Evolutionary conservation across 2,329 filamentous ascomycete genomes (phyloP), one percentile per base, ranked within the genome.

Genomic region (Verticillium alfalfae): DNA sequence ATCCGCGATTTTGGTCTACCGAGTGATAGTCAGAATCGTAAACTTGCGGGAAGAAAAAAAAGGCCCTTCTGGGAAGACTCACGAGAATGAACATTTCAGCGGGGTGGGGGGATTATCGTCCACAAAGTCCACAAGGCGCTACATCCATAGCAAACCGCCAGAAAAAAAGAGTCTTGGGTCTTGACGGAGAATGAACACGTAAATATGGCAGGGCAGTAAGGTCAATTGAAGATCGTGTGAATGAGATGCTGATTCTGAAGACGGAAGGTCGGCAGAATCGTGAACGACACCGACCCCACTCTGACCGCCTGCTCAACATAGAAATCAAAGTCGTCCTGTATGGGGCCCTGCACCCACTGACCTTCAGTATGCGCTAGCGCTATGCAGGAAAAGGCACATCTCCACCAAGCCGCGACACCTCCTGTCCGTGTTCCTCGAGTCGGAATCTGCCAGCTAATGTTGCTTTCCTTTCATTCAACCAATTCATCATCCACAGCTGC

Each of bases 1-100:
- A 80, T 99, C 95, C 68, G 93, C 89, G 69, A 99, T 88, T 67
- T 95, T 97, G 54, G 93, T 95, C 95, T 97, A 65, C 45, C 8
- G 10, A 52, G 45, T 52, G 45, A 22, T 60, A 36, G 12, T 37
- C 45, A 18, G 45, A 52, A 5, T 5, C 26, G 26, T 31, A 31
- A 3, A 3, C 26, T 31, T 31, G 4, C 5, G 26, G 26, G 18
- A 22, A 18, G n/a, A 22, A 18, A 9, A 52, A 18, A 52, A 52
- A 52, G 26, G 22, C n/a, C n/a, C 45, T 52, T 52, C 22, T 52
- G 45, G 45, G 22, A 26, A 52, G 26, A 56, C 54, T 34, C 54
- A 83, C 81, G 45, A 84, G 72, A 63, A 84, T 83, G 66, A 84
- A 84, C 81, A 84, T 84, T 6, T 26, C 49, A n/a, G 56, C 34